Conservation (phyloP, 768 basidiomycete genomes). For the Filobasidium floriforme region DNA sequence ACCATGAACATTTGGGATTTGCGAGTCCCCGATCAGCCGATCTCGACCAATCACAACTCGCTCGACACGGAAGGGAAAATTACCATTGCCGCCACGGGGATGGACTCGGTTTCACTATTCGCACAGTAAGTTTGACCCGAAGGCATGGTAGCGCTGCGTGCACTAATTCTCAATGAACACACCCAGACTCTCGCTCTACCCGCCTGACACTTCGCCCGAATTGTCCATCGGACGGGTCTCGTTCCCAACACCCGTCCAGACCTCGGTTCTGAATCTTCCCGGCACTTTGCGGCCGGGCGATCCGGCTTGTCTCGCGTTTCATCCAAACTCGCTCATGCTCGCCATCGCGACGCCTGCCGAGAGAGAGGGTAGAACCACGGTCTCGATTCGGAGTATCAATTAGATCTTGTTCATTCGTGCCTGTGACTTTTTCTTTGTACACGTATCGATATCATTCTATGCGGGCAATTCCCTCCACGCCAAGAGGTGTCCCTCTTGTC, state of each 20-base stretch:
- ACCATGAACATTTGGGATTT: conserved; percentile 21
- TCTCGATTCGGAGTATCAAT: conserved; percentile 2
- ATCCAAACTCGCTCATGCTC: conserved; percentile 6
- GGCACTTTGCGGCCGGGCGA: conserved; percentile 4
- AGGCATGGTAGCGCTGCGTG: not conserved
- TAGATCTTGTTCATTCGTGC: conserved; percentile 3
- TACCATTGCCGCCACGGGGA: conserved; percentile 10
- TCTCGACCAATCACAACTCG: conserved; percentile 2
- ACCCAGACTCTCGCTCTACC: not conserved
- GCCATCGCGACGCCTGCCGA: conserved; percentile 8
- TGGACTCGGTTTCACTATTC: conserved; percentile 18
- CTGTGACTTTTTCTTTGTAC: not conserved
- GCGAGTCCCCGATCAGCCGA: conserved; percentile 13
- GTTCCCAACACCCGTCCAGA: conserved; percentile 14
- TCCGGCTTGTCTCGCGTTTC: conserved; percentile 17
- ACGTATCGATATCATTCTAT: not conserved
- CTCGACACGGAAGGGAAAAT: not conserved
- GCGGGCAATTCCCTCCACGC: not conserved
- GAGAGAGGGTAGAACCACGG: not conserved
- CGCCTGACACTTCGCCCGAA: not conserved
- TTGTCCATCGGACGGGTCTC: conserved; percentile 11
- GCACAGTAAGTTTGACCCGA: conserved; percentile 13
- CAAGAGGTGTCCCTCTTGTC: not conserved
- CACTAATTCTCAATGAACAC: not conserved
- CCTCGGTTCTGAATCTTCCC: conserved; percentile 2